These are phyloP conservation scores for Starmerella scarabaei DNA, from an alignment of 805 yeast species.

Conservation along the genomic window DNA sequence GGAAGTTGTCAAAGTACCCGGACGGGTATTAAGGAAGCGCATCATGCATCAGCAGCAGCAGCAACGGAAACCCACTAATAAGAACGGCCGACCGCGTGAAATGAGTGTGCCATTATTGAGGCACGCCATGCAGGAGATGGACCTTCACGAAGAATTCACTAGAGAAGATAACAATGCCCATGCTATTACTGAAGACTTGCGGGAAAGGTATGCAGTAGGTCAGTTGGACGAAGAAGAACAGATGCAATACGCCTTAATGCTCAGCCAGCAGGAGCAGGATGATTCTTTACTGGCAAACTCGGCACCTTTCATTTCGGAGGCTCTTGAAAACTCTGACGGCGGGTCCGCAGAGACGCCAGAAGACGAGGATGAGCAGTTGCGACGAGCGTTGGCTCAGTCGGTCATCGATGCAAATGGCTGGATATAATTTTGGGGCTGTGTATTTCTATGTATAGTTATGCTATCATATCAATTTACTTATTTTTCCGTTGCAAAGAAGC, in stretches of 20 bases:
- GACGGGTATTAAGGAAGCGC: too few species aligned
- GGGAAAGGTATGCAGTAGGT: constrained; percentile 14
- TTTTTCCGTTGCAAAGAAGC: too few species aligned
- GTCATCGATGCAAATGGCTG: too few species aligned
- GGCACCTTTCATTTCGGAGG: constrained; percentile 21
- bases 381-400: constrained; percentile 11
- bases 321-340: background rate
- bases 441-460: too few species aligned
- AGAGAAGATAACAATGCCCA: constrained; percentile 19
- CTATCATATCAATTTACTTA: too few species aligned
- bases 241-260: constrained; percentile 25
- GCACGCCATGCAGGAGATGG: constrained; percentile 20
- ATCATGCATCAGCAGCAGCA: constrained; percentile 17
- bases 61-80: constrained; percentile 2
- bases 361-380: constrained; percentile 13
- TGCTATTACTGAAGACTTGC: constrained; percentile 9
- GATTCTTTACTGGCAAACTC: constrained; percentile 21
- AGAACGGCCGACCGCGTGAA: background rate
- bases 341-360: too few species aligned
- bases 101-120: background rate
- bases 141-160: constrained; percentile 20
- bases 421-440: too few species aligned
- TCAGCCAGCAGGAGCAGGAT: constrained; percentile 20
- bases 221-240: constrained; percentile 26
- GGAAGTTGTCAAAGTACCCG: background rate